Evolutionary conservation across 345 rosid species (phyloP), one percentile per base, ranked within the genome.

Genomic region (Melastoma malabathricum): DNA sequence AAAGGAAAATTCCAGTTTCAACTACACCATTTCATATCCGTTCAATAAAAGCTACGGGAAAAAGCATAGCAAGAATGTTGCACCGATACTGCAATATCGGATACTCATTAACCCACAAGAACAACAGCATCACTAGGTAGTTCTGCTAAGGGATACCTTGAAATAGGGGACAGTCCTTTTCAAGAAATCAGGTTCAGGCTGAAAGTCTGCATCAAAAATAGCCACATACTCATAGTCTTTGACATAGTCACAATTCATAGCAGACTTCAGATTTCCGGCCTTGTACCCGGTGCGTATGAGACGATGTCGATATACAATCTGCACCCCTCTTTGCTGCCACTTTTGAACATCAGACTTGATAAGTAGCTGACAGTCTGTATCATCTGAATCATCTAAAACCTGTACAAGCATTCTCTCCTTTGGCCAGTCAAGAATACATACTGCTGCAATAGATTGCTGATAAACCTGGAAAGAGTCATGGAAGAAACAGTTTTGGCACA

Each of bases 241-340:
- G 1, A 87, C 87, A 57, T 87, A 87, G 39, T 83, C 94, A 56
- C 94, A 87, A 58, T 67, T 64, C 96, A 87, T 83, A 52, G 96
- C 96, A 72, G 96, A 84, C 64, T 83, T 87, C 56, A 87, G 94
- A 63, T 87, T 87, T 52, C 96, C 96, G 6, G 96, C 96, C 72
- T 87, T 87, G 68, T 81, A 87, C 51, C 96, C 96, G 1, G 94
- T 79, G 39, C 89, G 80, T 43, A 87, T 77, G 46, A 87, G 93
- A 47, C 96, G 94, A 52, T 87, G 96, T 41, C 96, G 75, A 57
- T 87, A 87, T 56, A 83, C 13, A 31, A 87, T 79, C 46, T 59
- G 76, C 16, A 83, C 77, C 60, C 94, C 96, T 65, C 87, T 75
- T 51, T 83, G 93, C 50, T 87, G 96, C 94, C 96, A 87, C 66